These are phyloP conservation scores for Selaginella tamariscina DNA, from an alignment of 75 land plant species.

Conservation along the genomic window DNA sequence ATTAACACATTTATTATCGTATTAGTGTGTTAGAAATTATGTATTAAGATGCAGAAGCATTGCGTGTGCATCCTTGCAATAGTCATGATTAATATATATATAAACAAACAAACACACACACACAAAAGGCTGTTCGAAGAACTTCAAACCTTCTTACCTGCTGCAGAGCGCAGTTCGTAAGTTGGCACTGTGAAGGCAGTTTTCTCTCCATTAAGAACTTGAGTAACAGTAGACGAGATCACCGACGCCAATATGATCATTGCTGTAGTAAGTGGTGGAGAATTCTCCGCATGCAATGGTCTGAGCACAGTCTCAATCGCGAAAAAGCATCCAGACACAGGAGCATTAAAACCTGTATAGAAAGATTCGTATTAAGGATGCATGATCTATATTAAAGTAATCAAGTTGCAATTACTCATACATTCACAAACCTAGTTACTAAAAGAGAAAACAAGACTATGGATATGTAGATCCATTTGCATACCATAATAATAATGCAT, in stretches of 20 bases:
- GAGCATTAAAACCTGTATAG: constrained; percentile 98
- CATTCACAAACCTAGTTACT: background rate
- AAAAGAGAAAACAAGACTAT: background rate
- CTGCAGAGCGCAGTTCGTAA: no score
- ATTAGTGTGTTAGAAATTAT: no score
- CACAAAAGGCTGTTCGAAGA: no score
- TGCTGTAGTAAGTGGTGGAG: constrained; percentile 96
- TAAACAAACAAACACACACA: no score
- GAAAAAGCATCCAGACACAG: constrained; percentile 91
- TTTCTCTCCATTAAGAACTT: constrained; percentile 68
- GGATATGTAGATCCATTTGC: background rate
- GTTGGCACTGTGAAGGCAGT: constrained; percentile 88
- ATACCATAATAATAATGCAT: background rate
- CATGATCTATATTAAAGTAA: background rate
- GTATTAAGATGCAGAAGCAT: no score
- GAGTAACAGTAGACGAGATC: constrained; percentile 87
- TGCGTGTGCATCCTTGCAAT: no score
- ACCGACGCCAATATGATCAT: constrained; percentile 99
- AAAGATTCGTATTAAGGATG: background rate
- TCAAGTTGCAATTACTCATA: background rate
- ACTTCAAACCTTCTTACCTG: no score
- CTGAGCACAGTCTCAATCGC: constrained; percentile 96
- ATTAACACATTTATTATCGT: no score
- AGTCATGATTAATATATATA: no score
- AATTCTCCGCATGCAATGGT: constrained; percentile 93